Evolutionary conservation across 2,329 filamentous ascomycete species (phyloP).

Genomic region (Metarhizium sp.): DNA sequence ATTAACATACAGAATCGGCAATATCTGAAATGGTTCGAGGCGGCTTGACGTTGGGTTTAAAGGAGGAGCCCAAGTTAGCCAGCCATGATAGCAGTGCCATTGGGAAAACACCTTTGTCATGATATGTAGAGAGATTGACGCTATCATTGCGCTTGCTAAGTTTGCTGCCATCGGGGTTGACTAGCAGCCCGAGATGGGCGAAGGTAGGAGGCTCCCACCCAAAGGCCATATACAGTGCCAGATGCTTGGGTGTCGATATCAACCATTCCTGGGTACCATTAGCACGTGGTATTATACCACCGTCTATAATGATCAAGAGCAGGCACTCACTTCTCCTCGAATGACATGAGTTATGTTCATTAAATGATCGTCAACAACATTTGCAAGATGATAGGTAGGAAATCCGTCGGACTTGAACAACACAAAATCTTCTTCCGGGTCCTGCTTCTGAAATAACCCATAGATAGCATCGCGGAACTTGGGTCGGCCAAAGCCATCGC

Average conservation of each 20-base stretch:
- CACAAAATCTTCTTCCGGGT: constrained; percentile 69
- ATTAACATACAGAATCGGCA: constrained; percentile 48
- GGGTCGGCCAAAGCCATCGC: constrained; percentile 44
- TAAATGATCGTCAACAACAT: constrained; percentile 89
- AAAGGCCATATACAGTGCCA: constrained; percentile 66
- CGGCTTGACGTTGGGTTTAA: constrained; percentile 15
- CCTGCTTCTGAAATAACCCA: constrained; percentile 49
- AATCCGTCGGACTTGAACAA: constrained; percentile 85
- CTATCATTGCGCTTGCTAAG: constrained; percentile 71
- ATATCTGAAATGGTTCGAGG: constrained; percentile 55
- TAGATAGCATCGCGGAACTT: constrained; percentile 73
- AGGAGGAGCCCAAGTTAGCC: constrained; percentile 50
- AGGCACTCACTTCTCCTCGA: constrained; percentile 60
- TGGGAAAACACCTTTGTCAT: constrained; percentile 35
- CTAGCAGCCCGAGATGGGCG: constrained; percentile 70
- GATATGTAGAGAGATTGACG: constrained; percentile 42
- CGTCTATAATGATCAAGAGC: neutral
- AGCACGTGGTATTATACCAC: neutral
- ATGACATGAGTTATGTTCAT: constrained; percentile 97
- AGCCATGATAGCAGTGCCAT: constrained; percentile 66
- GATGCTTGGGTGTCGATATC: constrained; percentile 72
- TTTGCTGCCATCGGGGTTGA: constrained; percentile 61
- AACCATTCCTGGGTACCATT: constrained; percentile 68
- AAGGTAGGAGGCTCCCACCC: constrained; percentile 66
- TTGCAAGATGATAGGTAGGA: constrained; percentile 94